Base-by-base conservation (phyloP, 768 basidiomycete genomes). In the Boletus patriciae region DNA sequence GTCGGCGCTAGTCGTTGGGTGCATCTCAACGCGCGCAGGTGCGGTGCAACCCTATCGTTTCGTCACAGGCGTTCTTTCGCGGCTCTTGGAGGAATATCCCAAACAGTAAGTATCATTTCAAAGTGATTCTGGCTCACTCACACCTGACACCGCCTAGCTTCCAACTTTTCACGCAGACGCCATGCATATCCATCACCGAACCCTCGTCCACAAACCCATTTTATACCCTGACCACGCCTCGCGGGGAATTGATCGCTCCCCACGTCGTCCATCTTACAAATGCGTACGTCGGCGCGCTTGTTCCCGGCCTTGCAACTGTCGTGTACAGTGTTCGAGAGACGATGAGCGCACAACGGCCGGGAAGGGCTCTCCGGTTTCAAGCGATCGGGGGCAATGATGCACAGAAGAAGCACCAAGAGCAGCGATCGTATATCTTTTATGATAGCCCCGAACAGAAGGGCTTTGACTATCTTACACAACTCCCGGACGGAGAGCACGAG, bases 381-480 rank as follows among this genome's bases (percentile, higher is more conserved):
- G 33, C 12, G 19, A 15, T 42, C 2, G 60, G 31, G 7, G 41
- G 43, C 33, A 16, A 29, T 11, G 50, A 60, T 4, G 50, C 31
- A 21, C 49, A 33, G 27, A 37, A 60, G 13, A 69, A 67, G 42
- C 50, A 29, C 73, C 66, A 70, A 25, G 84, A 80, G n/a, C 63
- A 55, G 23, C 78, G 86, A 19, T 78, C 84, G 7, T 88, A 83
- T 66, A 73, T 87, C 36, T 83, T 89, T 66, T 83, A 79, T 66
- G 76, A 81, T 5, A 73, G 70, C 8, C 64, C 68, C 4, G 62
- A 69, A 11, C 56, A 50, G 21, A 71, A 72, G 50, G 77, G 73
- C 9, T 87, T 78, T 66, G 86, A 88, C 65, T 90, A 89, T 66
- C 80, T 90, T 56, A 86, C 87, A 7, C 88, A 89, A 68, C 79